These are phyloP conservation scores for Nicotiana otophora DNA, from an alignment of 257 asterid genomes.

Conservation along the genomic window DNA sequence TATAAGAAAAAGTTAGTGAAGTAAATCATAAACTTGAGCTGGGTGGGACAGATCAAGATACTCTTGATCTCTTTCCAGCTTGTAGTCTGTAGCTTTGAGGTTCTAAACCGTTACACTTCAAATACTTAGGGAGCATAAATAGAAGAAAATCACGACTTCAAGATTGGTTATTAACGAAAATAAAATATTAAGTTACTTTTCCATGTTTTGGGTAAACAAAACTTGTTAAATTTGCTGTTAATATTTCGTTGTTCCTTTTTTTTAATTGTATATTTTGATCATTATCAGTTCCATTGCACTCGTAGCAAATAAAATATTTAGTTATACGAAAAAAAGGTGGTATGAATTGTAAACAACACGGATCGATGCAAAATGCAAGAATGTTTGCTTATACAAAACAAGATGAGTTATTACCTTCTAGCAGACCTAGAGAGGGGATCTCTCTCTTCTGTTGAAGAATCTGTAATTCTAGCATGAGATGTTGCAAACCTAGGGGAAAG, in stretches of 20 bases:
- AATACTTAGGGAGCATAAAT: neutral
- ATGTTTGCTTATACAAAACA: neutral
- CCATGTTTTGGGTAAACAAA: neutral
- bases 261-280: neutral
- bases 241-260: neutral
- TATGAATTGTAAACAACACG: neutral
- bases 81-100: neutral
- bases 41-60: neutral
- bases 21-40: neutral
- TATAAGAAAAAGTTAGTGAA: too few relatives aligned
- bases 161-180: neutral
- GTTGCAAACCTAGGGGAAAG: slow-evolving; percentile 66
- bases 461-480: slow-evolving; percentile 29
- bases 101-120: neutral
- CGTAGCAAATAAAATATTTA: too few relatives aligned
- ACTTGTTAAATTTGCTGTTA: neutral
- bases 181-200: neutral
- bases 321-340: too few relatives aligned
- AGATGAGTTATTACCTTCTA: slow-evolving; percentile 44
- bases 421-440: slow-evolving; percentile 82
- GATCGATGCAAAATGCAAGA: neutral
- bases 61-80: neutral
- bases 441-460: slow-evolving; percentile 46
- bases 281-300: neutral
- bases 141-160: neutral